A percentile compares a stretch with the other conserved stretches of the same genome.
These are phyloP conservation scores for Calonectria leucothoes DNA, from an alignment of 2,329 filamentous ascomycete genomes.

Conservation along the genomic window DNA sequence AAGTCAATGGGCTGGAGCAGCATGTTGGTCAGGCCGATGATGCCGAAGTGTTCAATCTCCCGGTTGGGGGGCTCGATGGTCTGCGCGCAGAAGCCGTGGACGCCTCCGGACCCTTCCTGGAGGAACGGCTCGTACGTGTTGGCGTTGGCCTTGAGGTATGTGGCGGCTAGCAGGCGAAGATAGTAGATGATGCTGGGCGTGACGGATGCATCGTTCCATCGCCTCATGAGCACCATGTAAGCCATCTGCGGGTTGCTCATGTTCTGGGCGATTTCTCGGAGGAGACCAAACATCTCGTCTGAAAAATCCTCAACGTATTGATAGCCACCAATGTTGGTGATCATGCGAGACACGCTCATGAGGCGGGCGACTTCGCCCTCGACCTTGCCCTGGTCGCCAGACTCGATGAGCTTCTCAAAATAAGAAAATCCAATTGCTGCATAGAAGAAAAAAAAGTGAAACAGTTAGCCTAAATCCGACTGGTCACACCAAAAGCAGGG, in stretches of 20 bases:
- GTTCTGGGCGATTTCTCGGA: constrained; percentile 71
- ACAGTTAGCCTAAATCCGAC: constrained; percentile 16
- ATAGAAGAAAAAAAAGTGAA: constrained; percentile 8
- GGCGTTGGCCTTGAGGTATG: constrained; percentile 83
- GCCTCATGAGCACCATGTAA: constrained; percentile 64
- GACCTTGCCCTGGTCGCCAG: constrained; percentile 73
- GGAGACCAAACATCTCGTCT: constrained; percentile 76
- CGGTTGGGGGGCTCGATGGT: constrained; percentile 79
- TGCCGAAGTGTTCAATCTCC: constrained; percentile 92
- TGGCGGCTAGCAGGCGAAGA: constrained; percentile 82
- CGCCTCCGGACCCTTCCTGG: constrained; percentile 63
- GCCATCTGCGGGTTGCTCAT: constrained; percentile 70
- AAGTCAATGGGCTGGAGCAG: constrained; percentile 84
- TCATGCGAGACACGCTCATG: constrained; percentile 75
- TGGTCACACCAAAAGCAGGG: constrained; percentile 13
- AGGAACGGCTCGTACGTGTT: constrained; percentile 80
- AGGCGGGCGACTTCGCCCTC: constrained; percentile 79
- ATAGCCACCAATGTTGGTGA: constrained; percentile 79
- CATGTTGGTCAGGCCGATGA: constrained; percentile 81
- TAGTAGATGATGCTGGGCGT: constrained; percentile 89
- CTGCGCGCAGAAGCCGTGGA: constrained; percentile 76
- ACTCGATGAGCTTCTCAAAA: constrained; percentile 84
- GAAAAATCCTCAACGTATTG: constrained; percentile 83
- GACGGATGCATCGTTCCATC: constrained; percentile 78
- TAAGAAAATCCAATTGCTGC: constrained; percentile 92